Evolutionary conservation across 2,329 filamentous ascomycete species (phyloP), one percentile per base, ranked within the genome.

Genomic region (Teratosphaeria zuluensis): DNA sequence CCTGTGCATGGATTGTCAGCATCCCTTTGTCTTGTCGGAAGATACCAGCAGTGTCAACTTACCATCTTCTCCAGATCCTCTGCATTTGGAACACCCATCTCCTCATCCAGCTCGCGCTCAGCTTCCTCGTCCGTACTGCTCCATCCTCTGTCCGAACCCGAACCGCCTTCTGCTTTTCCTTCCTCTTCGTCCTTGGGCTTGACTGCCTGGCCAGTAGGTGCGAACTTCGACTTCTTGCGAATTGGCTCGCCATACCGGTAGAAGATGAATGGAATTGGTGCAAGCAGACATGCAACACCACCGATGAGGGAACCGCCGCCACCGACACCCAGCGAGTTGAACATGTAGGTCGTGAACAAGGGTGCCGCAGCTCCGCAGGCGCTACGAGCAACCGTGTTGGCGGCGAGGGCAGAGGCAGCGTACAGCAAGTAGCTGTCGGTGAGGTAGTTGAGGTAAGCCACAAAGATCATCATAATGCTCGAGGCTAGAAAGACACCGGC

Each of bases 371-470:
- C 68, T 48, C 65, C 69, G 33, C 59, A 66, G n/a, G 69, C 69
- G 12, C 65, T 66, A 35, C 69, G 62, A 8, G 58, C 61, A 19
- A 71, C 64, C 0, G 69, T 69, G 56, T 71, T 71, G 5, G 69
- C 69, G 7, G 69, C 69, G 12, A 70, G 48, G 0, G 69, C 68
- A 21, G 61, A 63, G 3, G 68, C 68, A 31, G 69, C 69, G 58
- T 64, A 75, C 69, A 72, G 73, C 24, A 62, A 72, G 59, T 82
- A 83, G 1, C 75, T 71, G 65, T 83, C 81, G 52, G 81, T 77
- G 9, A 84, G 73, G 58, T 83, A 83, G 63, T 79, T 82, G 38
- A 82, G 70, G 62, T 78, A 80, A 42, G 76, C 71, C 55, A 84
- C 78, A 64, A 85, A 82, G 35, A 78, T 73, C 35, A 78, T 68